Evolutionary conservation across 1,284 basidiomycete genomes (phyloP).

Genomic region (Trametes pubescens): DNA sequence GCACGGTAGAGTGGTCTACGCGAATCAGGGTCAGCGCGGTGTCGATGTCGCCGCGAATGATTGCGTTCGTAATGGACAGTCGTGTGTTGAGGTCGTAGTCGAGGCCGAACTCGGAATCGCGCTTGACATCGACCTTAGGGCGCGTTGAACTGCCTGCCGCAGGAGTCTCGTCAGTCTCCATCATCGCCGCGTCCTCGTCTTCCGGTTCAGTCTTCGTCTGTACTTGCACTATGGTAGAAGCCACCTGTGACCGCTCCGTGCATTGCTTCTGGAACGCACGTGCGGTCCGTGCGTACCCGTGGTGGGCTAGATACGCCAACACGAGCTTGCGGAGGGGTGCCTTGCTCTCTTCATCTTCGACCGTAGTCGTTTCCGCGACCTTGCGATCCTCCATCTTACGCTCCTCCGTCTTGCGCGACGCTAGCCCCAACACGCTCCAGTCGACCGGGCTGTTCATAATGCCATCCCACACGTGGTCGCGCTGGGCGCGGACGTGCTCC

Average conservation of each 20-base stretch:
- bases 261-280: conserved; percentile 63
- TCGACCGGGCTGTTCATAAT: conserved; percentile 61
- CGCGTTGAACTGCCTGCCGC: conserved; percentile 14
- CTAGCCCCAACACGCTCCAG: conserved; percentile 40
- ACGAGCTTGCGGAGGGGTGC: conserved; percentile 72
- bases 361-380: conserved; percentile 26
- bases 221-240: conserved; percentile 15
- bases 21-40: conserved; percentile 65
- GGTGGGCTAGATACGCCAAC: conserved; percentile 80
- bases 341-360: conserved; percentile 44
- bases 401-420: conserved; percentile 32
- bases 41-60: conserved; percentile 77
- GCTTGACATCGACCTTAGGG: background rate
- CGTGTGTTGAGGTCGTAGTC: conserved; percentile 67
- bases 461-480: conserved; percentile 66
- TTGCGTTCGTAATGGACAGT: conserved; percentile 73
- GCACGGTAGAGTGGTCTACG: conserved; percentile 64
- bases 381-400: conserved; percentile 30
- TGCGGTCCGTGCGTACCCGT: conserved; percentile 78
- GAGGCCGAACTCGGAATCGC: conserved; percentile 25
- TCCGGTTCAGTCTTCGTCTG: conserved; percentile 40
- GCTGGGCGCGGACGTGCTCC: conserved; percentile 74
- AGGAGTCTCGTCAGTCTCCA: conserved; percentile 27
- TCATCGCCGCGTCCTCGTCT: conserved; percentile 45
- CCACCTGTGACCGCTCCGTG: conserved; percentile 25